These are phyloP conservation scores for Saccharomycopsis malanga DNA, from an alignment of 805 yeast species.

Conservation along the genomic window DNA sequence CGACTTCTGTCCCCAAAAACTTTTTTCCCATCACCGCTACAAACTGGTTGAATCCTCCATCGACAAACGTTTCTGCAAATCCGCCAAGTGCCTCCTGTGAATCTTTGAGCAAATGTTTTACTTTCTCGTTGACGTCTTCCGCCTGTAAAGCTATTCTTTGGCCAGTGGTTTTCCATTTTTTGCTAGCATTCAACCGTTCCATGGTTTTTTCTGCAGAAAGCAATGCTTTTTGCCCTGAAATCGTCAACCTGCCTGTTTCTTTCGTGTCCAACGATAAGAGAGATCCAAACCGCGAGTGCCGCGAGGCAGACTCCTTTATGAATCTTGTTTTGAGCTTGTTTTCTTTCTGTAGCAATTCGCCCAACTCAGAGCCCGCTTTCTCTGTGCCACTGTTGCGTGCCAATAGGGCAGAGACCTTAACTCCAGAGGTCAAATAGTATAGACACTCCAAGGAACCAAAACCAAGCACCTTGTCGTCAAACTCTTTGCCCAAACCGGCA, in stretches of 20 bases:
- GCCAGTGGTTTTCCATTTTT: conserved; percentile 51
- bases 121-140: conserved; percentile 21
- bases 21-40: conserved; percentile 42
- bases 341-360: conserved; percentile 55
- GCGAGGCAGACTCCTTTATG: conserved; percentile 47
- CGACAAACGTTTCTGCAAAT: conserved; percentile 55
- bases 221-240: conserved; percentile 68
- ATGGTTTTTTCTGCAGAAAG: conserved; percentile 46
- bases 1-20: conserved; percentile 22
- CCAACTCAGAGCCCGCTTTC: conserved; percentile 36
- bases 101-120: conserved; percentile 29
- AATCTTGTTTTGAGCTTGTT: conserved; percentile 42
- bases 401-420: conserved; percentile 33
- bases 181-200: conserved; percentile 57
- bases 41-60: conserved; percentile 68
- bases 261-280: conserved; percentile 63
- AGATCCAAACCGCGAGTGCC: conserved; percentile 92
- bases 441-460: conserved; percentile 62
- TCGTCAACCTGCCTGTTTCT: conserved; percentile 50
- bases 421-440: conserved; percentile 53
- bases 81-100: conserved; percentile 30
- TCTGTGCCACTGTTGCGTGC: neutral
- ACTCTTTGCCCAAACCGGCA: conserved; percentile 55
- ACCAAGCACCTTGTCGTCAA: conserved; percentile 55
- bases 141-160: conserved; percentile 10